Evolutionary conservation across 768 basidiomycete genomes (phyloP), one percentile per base, ranked within the genome.

Genomic region (Naganishia vishniacii): DNA sequence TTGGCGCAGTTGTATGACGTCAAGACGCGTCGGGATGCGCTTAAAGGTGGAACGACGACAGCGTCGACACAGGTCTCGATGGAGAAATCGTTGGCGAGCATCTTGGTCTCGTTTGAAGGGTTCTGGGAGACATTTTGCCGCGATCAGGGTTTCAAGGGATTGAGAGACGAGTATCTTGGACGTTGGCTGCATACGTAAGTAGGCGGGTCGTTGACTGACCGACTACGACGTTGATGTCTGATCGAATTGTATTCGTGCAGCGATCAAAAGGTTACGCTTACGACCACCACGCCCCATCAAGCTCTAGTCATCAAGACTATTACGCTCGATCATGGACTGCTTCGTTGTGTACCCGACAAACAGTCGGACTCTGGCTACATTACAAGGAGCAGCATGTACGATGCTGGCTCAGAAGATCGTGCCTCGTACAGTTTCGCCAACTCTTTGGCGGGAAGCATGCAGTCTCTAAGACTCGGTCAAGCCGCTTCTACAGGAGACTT

Each of bases 161-260:
- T 98, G 77, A 81, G 89, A 79, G 82, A 85, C 40, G 80, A 83
- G 31, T 99, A 98, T 75, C 82, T 87, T 32, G 79, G 83, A 25
- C 78, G 85, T 23, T 99, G 95, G 94, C 79, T 98, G 62, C 94
- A 98, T 75, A 87, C 88, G 93, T 97, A 61, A 69, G 91, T 85
- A 23, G 0, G 23, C 25, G 40, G 48, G 29, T 42, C 42, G 18
- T 32, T 41, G 44, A 2, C 28, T 31, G n/a, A 25, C 44, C 34
- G 8, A 23, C 41, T 60, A 18, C 2, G 34, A 16, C 12, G 34
- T 3, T 60, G 3, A 20, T 6, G 2, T 28, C 42, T 29, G 40
- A 44, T 26, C 1, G 9, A 48, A 23, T 32, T 20, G 34, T 12
- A 13, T 1, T 45, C 20, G 28, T 42, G 9, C 64, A 73, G 71